Conservation (phyloP, 345 rosid species). For the Eutrema heterophyllum region DNA sequence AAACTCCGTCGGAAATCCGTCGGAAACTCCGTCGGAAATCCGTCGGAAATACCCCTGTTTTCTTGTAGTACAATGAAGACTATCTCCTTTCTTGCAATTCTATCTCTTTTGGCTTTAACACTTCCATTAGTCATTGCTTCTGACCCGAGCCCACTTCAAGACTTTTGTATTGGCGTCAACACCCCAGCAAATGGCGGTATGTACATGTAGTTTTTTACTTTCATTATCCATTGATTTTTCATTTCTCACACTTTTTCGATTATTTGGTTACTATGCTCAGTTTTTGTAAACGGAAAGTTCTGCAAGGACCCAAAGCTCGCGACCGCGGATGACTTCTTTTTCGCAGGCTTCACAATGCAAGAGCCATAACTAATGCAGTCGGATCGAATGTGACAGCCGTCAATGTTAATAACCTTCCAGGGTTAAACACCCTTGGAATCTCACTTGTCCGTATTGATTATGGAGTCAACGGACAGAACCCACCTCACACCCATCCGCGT, state of each 20-base stretch:
- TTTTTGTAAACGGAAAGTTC: conserved; percentile 19
- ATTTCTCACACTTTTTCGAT: not conserved
- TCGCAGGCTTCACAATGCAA: not conserved
- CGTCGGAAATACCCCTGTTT: no score
- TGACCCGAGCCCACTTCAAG: conserved; percentile 10
- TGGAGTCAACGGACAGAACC: conserved; percentile 5
- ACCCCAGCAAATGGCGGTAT: not conserved
- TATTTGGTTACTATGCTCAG: not conserved
- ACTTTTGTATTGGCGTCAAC: conserved; percentile 1
- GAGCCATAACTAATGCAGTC: not conserved
- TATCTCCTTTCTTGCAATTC: not conserved
- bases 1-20: no score
- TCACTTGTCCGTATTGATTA: conserved; percentile 22
- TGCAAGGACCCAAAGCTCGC: conserved; percentile 26
- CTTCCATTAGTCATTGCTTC: conserved; percentile 2
- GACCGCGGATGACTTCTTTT: conserved; percentile 7
- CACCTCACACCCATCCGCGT: conserved; percentile 35
- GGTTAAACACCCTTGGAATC: conserved; percentile 29
- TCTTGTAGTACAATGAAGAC: no score
- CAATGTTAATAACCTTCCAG: not conserved
- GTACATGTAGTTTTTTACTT: not conserved
- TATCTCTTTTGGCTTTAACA: not conserved
- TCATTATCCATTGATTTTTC: not conserved
- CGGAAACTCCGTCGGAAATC: no score
- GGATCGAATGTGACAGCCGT: not conserved